These are phyloP conservation scores for Candida smagusa DNA, from an alignment of 1,139 yeast genomes.

Conservation along the genomic window DNA sequence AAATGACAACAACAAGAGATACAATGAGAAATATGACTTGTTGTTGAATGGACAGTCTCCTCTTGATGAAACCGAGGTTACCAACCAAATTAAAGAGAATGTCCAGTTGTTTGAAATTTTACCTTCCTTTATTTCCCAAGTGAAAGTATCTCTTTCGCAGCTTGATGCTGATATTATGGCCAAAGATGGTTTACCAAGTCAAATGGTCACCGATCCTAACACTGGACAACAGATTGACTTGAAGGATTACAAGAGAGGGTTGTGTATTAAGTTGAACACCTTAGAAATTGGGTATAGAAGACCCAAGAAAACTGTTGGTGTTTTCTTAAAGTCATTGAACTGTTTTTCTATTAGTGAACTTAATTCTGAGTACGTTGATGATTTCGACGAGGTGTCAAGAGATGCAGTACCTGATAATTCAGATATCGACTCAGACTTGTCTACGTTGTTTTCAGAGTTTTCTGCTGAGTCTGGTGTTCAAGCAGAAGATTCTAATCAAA, in stretches of 20 bases:
- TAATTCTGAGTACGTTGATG: constrained; percentile 33
- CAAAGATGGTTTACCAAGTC: constrained; percentile 42
- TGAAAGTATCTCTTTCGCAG: constrained; percentile 24
- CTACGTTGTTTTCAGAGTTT: constrained; percentile 27
- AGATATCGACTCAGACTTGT: constrained; percentile 26
- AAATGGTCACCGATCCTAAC: constrained; percentile 22
- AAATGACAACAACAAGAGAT: constrained; percentile 30
- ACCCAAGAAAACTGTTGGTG: constrained; percentile 18
- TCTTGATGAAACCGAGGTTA: not conserved
- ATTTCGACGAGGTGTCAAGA: constrained; percentile 30
- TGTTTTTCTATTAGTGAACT: constrained; percentile 42
- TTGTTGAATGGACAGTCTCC: constrained; percentile 1
- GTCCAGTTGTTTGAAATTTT: constrained; percentile 21
- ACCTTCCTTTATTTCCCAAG: constrained; percentile 27
- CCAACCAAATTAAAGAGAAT: not conserved
- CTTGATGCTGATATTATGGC: constrained; percentile 38
- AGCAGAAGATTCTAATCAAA: constrained; percentile 14
- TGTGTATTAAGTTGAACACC: constrained; percentile 27
- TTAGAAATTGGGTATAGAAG: constrained; percentile 22
- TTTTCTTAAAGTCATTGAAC: constrained; percentile 22
- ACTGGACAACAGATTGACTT: constrained; percentile 29
- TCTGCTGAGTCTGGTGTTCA: constrained; percentile 13
- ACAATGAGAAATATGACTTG: constrained; percentile 12
- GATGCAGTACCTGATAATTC: constrained; percentile 21
- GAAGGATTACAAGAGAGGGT: constrained; percentile 40